These are phyloP conservation scores for Omphalotus olearius DNA, from an alignment of 1,284 basidiomycete genomes.

Conservation along the genomic window DNA sequence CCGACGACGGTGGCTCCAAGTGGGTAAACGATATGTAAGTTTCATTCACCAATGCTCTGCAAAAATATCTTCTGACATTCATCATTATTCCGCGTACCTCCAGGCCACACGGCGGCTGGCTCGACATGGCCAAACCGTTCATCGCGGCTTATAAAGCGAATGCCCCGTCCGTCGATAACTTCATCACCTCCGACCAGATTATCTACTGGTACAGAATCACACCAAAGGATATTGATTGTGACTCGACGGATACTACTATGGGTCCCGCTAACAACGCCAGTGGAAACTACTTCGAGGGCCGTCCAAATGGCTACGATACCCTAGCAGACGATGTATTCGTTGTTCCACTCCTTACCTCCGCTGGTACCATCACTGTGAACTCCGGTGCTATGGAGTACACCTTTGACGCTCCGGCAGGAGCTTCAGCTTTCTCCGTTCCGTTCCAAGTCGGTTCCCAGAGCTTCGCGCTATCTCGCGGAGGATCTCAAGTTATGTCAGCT, in stretches of 20 bases:
- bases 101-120: slow-evolving; percentile 21
- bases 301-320: slow-evolving; percentile 27
- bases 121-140: slow-evolving; percentile 22
- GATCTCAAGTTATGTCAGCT: slow-evolving; percentile 20
- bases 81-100: background rate
- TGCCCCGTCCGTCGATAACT: slow-evolving; percentile 13
- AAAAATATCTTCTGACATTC: background rate
- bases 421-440: slow-evolving; percentile 27
- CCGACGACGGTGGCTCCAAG: slow-evolving; percentile 22
- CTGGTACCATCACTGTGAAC: slow-evolving; percentile 27
- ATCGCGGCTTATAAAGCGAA: slow-evolving; percentile 23
- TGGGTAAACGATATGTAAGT: slow-evolving; percentile 23
- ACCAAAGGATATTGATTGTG: slow-evolving; percentile 18
- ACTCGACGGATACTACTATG: slow-evolving; percentile 22
- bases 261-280: slow-evolving; percentile 18
- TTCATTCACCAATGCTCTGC: background rate
- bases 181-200: slow-evolving; percentile 19
- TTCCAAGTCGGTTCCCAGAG: slow-evolving; percentile 28
- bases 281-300: slow-evolving; percentile 21
- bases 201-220: slow-evolving; percentile 24
- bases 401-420: slow-evolving; percentile 25
- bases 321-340: slow-evolving; percentile 29
- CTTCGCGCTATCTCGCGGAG: slow-evolving; percentile 24
- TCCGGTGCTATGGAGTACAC: slow-evolving; percentile 26
- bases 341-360: slow-evolving; percentile 24